Evolutionary conservation across 2,329 filamentous ascomycete genomes (phyloP), one percentile per base, ranked within the genome.

Genomic region (Phaeoacremonium minimum): DNA sequence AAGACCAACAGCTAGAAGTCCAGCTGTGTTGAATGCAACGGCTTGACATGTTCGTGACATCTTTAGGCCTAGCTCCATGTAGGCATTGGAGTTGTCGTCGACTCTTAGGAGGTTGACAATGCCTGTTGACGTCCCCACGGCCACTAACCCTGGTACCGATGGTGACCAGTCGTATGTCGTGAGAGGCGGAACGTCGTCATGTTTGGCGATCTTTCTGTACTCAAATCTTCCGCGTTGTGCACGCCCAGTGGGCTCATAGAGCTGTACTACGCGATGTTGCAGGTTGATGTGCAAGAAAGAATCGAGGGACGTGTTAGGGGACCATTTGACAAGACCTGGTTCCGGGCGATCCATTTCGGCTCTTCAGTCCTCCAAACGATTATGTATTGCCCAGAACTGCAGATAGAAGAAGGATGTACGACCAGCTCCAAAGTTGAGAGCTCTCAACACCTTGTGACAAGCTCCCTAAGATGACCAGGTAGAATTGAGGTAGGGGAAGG

Each of bases 11-110:
- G 87, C 87, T 35, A 94, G 66, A 38, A 85, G 69, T 14, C 84
- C 83, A 5, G 69, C 71, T 4, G 77, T 80, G 52, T 81, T 91
- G 62, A 93, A 89, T 4, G 86, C 82, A 28, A 93, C 85, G 1
- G 86, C 85, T 50, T 91, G 87, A 50, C 85, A 91, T 30, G 83
- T 83, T 30, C 87, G 76, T 36, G 85, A 77, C 56, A 88, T 79
- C 55, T 86, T 87, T 32, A 89, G 74, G 15, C 77, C 77, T 42
- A 89, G 77, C 33, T 84, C 78, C 33, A 78, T 55, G 46, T 76
- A 77, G 20, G 72, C 75, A 50, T 76, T 87, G 35, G 73, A 82
- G 45, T 78, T 75, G 47, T 86, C 80, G 51, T 88, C 80, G 32
- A 93, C 74, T 42, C 81, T 75, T 38, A 93, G 63, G 15, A 94